Evolutionary conservation across 768 basidiomycete genomes (phyloP), one percentile per base, ranked within the genome.

Genomic region (Leccinellum luteum): DNA sequence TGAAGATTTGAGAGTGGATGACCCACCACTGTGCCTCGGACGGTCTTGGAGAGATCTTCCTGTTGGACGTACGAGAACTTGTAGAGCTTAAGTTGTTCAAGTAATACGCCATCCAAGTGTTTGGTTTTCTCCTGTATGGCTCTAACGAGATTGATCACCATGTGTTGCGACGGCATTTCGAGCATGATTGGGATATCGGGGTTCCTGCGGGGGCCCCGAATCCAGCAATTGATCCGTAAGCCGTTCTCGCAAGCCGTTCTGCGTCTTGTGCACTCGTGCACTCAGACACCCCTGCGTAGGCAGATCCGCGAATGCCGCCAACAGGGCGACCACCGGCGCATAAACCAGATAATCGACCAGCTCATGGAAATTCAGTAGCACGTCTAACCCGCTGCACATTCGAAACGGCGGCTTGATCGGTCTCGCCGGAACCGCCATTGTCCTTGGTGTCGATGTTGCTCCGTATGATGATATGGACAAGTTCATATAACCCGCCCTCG

Each of bases 341-440:
- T 97, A 66, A 79, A 78, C 62, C 83, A 88, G 66, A 97, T 98
- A 63, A 86, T 98, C 59, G 92, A 94, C 75, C 95, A 98, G 66
- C 82, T 98, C 60, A 90, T 94, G 58, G 92, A 94, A 19, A 92
- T 96, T 95, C 78, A 89, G 81, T 68, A 89, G 89, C 62, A 74
- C 83, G 19, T 79, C 85, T 32, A 94, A 95, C 68, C 85, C 92
- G 3, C 78, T 95, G 23, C 94, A 97, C 65, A 84, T 94, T 47
- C 82, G 95, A 47, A 98, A 96, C 71, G 96, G 96, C 32, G 96
- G 96, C 5, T 80, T 98, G 44, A 98, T 98, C 64, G 96, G 96
- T 23, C 84, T 98, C 1, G 96, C 96, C 10, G 96, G 92, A 28
- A 93, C 93, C 23, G 93, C 94, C n/a, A 98, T 99, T 67, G 96